Evolutionary conservation across 1,139 yeast genomes (phyloP).

Genomic region (Yamadazyma triangularis): DNA sequence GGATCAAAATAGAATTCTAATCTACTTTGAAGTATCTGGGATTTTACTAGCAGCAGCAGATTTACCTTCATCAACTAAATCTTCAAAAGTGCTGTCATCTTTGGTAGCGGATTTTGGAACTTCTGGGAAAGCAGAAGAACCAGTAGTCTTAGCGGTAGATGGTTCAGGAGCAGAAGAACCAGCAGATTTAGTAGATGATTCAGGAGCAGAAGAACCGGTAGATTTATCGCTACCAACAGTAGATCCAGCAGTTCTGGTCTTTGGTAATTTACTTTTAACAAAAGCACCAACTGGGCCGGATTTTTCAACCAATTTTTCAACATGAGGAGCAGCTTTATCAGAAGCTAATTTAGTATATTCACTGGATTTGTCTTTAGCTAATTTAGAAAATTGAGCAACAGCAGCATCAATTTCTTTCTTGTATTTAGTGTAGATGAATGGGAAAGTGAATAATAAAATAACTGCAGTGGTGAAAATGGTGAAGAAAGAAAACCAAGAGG

Average conservation of each 20-base stretch:
- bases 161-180: conserved; percentile 5
- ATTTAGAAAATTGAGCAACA: conserved; percentile 51
- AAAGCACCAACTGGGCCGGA: conserved; percentile 63
- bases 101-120: conserved; percentile 36
- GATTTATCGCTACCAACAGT: conserved; percentile 50
- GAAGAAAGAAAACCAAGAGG: conserved; percentile 75
- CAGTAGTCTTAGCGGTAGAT: conserved; percentile 22
- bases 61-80: conserved; percentile 20
- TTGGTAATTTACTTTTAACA: conserved; percentile 53
- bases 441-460: conserved; percentile 66
- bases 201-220: too few species aligned
- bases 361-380: conserved; percentile 53
- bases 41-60: conserved; percentile 9
- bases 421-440: conserved; percentile 69
- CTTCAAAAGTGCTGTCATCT: conserved; percentile 20
- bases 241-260: conserved; percentile 66
- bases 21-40: too few species aligned
- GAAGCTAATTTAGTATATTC: conserved; percentile 50
- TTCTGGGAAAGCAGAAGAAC: conserved; percentile 43
- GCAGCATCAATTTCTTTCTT: conserved; percentile 79
- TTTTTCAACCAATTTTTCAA: conserved; percentile 46
- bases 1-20: too few species aligned
- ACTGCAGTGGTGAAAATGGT: conserved; percentile 55
- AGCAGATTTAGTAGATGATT: conserved; percentile 13
- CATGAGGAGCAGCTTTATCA: conserved; percentile 49